Conservation (phyloP, 148 eudicot species). For the Vaccinium macrocarpon region DNA sequence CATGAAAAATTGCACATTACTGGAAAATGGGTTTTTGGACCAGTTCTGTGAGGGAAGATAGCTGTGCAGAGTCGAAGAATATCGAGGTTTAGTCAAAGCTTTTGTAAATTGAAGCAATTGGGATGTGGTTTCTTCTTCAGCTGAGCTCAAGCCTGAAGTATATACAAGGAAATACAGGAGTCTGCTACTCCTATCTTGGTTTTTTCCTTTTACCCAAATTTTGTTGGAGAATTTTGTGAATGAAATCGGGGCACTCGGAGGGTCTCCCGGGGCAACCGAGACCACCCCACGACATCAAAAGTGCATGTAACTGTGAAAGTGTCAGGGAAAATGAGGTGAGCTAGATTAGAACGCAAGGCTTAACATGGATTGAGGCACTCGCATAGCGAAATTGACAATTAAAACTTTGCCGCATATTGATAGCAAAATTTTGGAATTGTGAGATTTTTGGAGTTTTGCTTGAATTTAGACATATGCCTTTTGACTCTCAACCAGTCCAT, state of each 20-base stretch:
- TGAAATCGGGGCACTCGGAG: too few species aligned
- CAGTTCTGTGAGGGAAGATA: background rate
- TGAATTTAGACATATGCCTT: background rate
- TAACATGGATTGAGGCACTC: too few species aligned
- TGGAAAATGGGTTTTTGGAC: background rate
- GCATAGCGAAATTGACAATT: too few species aligned
- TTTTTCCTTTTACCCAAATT: background rate
- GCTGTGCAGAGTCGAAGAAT: background rate
- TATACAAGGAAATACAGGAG: background rate
- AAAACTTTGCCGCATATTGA: background rate
- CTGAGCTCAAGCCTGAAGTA: background rate
- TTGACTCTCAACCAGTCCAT: too few species aligned
- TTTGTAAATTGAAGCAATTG: conserved; percentile 14
- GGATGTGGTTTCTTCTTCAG: background rate
- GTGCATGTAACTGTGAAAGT: too few species aligned
- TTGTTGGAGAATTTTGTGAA: too few species aligned
- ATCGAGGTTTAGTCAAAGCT: too few species aligned
- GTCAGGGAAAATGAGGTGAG: too few species aligned
- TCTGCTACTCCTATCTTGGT: background rate
- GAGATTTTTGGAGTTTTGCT: background rate
- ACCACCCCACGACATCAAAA: too few species aligned
- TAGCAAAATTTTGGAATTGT: background rate
- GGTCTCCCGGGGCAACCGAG: too few species aligned
- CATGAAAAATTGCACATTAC: background rate
- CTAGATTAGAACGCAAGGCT: too few species aligned